Evolutionary conservation across 2,329 filamentous ascomycete species (phyloP).

Genomic region (Arthrinium puccinioides): DNA sequence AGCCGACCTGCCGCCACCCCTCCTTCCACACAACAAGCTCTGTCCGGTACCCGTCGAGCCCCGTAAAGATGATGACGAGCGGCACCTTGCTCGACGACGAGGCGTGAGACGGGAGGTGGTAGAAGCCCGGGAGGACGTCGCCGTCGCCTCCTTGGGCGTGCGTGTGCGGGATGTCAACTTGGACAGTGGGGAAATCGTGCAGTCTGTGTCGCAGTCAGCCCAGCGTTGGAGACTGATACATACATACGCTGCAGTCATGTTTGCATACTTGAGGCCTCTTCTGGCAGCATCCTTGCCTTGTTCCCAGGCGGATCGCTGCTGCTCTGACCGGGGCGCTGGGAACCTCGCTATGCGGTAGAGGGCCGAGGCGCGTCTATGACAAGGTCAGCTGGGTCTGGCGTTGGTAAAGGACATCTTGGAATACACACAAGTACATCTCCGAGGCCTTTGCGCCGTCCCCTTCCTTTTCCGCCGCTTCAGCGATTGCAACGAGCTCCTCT

Average conservation of each 20-base stretch:
- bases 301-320: constrained; percentile 20
- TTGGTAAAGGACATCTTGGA: not conserved
- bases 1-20: constrained; percentile 29
- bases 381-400: not conserved
- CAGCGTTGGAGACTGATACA: not conserved
- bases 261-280: constrained; percentile 15
- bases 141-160: constrained; percentile 17
- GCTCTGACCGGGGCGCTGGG: constrained; percentile 21
- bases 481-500: constrained; percentile 16
- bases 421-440: constrained; percentile 22
- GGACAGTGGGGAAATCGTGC: constrained; percentile 18
- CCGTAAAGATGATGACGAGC: constrained; percentile 19
- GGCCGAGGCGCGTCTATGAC: constrained; percentile 19
- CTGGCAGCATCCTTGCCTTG: constrained; percentile 20
- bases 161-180: constrained; percentile 20
- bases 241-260: not conserved
- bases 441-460: constrained; percentile 20
- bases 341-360: constrained; percentile 27
- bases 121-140: constrained; percentile 16
- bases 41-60: constrained; percentile 22
- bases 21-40: constrained; percentile 26
- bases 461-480: constrained; percentile 9
- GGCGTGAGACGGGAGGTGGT: constrained; percentile 18
- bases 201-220: constrained; percentile 8
- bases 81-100: constrained; percentile 12